Evolutionary conservation across 2,329 filamentous ascomycete species (phyloP).

Genomic region (Fusarium circinatum): DNA sequence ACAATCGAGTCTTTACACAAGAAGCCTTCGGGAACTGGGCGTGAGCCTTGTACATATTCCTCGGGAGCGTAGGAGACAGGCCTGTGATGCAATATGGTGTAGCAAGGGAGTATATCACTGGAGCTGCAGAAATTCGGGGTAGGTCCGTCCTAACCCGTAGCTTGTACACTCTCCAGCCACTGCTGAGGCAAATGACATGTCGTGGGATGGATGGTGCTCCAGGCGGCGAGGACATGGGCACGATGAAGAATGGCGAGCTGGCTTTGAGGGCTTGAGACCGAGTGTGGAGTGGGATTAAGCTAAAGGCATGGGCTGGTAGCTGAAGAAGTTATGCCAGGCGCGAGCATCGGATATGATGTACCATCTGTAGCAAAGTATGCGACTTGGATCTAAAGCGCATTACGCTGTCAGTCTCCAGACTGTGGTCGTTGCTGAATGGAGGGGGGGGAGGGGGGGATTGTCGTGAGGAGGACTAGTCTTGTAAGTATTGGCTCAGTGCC

Average conservation of each 20-base stretch:
- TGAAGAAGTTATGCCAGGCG: background rate
- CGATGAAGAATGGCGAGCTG: background rate
- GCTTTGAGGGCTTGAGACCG: background rate
- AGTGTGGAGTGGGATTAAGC: background rate
- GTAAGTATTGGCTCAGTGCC: too few species aligned
- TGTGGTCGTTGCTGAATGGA: background rate
- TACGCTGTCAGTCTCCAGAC: background rate
- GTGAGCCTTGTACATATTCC: background rate
- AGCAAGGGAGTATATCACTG: background rate
- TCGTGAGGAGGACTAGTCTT: too few species aligned
- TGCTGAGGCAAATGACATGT: background rate
- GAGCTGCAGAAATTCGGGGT: background rate
- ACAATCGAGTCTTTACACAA: background rate
- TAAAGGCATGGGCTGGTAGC: background rate
- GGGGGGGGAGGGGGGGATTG: too few species aligned
- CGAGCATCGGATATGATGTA: too few species aligned
- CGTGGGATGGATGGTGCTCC: background rate
- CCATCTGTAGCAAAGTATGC: background rate
- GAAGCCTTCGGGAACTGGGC: background rate
- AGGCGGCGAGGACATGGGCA: rapidly evolving
- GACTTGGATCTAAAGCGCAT: background rate
- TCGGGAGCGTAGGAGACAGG: background rate
- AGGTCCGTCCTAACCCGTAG: background rate
- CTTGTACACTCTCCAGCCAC: background rate
- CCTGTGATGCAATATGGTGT: background rate